Percentiles rank a stretch among this genome's conserved stretches.
Conservation (phyloP, 805 yeast species). For the Yarrowia osloensis region DNA sequence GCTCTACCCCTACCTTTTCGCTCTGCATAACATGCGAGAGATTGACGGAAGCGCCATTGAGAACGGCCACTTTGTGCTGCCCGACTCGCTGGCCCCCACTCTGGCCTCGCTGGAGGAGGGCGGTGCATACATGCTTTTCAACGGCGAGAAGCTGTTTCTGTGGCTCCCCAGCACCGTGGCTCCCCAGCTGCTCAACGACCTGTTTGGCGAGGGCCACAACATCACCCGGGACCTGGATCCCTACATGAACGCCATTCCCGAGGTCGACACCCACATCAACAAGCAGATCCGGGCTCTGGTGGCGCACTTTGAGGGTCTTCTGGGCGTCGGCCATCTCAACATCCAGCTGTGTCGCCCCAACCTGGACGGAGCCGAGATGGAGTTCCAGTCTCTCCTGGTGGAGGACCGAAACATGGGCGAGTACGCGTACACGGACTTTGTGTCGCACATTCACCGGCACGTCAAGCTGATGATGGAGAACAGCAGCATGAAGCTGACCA, state of each 20-base stretch:
- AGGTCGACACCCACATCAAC: conserved; percentile 66
- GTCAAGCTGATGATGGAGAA: conserved; percentile 41
- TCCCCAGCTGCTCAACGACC: conserved; percentile 65
- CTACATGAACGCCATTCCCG: conserved; percentile 62
- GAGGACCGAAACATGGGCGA: conserved; percentile 69
- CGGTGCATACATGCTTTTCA: conserved; percentile 77
- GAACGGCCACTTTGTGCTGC: conserved; percentile 50
- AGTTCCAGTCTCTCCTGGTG: conserved; percentile 60
- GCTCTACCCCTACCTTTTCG: conserved; percentile 79
- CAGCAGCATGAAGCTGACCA: conserved; percentile 22
- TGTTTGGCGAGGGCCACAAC: conserved; percentile 61
- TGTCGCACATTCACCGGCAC: conserved; percentile 63
- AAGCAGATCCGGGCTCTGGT: conserved; percentile 66
- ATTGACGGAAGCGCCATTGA: conserved; percentile 56
- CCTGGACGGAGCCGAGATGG: conserved; percentile 59
- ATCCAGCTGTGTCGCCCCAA: conserved; percentile 66
- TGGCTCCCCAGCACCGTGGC: conserved; percentile 73
- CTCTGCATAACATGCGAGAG: conserved; percentile 64
- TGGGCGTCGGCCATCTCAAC: conserved; percentile 48
- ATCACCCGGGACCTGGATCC: conserved; percentile 51
- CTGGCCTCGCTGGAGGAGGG: conserved; percentile 53
- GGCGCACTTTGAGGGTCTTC: conserved; percentile 51
- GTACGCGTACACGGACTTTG: conserved; percentile 64
- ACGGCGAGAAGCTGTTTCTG: conserved; percentile 60
- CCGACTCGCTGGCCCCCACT: conserved; percentile 51